Base-by-base conservation (phyloP, 345 rosid genomes). In the Hibiscus syriacus region DNA sequence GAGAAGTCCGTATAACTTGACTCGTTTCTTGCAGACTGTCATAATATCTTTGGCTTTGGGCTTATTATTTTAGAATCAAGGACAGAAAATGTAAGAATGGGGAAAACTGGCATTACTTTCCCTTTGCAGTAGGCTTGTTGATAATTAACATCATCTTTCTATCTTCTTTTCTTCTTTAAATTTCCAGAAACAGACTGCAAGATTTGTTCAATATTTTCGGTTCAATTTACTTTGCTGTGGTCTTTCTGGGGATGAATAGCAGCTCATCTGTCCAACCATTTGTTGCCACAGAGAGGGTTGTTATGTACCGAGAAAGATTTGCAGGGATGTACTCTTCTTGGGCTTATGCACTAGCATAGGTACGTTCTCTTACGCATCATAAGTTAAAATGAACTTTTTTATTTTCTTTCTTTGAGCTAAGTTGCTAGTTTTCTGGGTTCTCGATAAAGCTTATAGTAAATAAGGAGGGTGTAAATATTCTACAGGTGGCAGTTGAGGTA, bases 281-380 rank as follows among this genome's bases (percentile, higher is more conserved):
- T 43, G 77, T 89, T 48, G 81, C 85, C 3, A 78, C 74, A 17
- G 94, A 92, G 17, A 74, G 91, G 17, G 79, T 86, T 6, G 78
- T 87, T 10, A 73, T 88, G 82, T 88, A 90, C 69, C 77, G 95
- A 0, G 96, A 90, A 76, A 81, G 81, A 74, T 90, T 86, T 76
- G 92, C 95, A 0, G 95, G 95, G 50, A 89, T 84, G 96, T 87
- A 87, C 80, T 85, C 95, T 46, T 69, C 90, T 0, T 83, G 84
- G 79, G 81, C 86, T 16, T 87, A 76, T 71, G 84, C 96, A 8
- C 70, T 84, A 41, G 92, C 91, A 46, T 92, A 86, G 81, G 93
- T 82, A 66, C 39, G 0, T 38, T 38, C 19, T 17, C 5, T 11
- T 30, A 9, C 16, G 8, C 2, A 3, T 32, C n/a, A 9, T 19